Percentiles rank a stretch among this genome's conserved stretches.
phyloP scores from a whole-genome alignment of 1,284 basidiomycete genomes.

The Pseudozyma sp. region DNA sequence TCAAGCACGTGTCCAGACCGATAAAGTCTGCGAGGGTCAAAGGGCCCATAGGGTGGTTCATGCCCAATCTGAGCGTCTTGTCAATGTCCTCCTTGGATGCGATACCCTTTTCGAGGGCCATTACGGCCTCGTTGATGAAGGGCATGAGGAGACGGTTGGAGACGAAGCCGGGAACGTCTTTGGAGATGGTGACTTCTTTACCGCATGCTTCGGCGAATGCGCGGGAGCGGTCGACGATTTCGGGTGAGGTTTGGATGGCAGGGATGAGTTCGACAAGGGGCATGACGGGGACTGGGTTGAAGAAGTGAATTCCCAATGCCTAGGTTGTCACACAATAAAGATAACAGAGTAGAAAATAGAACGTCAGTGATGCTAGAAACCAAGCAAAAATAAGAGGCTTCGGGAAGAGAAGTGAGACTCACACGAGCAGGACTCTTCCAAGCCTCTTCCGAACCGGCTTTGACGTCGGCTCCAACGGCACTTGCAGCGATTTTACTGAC shows the following conservation, averaged over 20 bases:
- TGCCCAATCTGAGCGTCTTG: conserved; percentile 89
- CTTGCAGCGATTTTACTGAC: conserved; percentile 89
- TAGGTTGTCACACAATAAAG: conserved; percentile 1
- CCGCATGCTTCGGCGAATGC: conserved; percentile 88
- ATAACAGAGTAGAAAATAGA: neutral
- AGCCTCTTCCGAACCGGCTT: conserved; percentile 43
- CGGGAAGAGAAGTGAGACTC: conserved; percentile 1
- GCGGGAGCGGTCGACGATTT: conserved; percentile 81
- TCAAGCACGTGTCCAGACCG: conserved; percentile 81
- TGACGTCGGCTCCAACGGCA: conserved; percentile 53
- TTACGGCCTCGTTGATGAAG: conserved; percentile 91
- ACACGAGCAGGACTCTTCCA: conserved; percentile 50
- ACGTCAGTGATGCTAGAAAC: neutral
- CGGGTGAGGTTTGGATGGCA: conserved; percentile 85
- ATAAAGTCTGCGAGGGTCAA: conserved; percentile 75
- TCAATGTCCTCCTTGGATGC: conserved; percentile 95
- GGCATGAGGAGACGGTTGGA: conserved; percentile 79
- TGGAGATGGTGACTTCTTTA: conserved; percentile 72
- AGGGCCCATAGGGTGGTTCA: conserved; percentile 93
- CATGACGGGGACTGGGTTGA: conserved; percentile 81
- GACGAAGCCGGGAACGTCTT: conserved; percentile 86
- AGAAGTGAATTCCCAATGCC: conserved; percentile 82
- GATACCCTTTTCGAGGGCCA: conserved; percentile 90
- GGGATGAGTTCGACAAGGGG: conserved; percentile 92
- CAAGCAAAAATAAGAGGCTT: too few relatives aligned